Conservation (phyloP, 2,329 filamentous ascomycete species). For the Penicillium olsonii region DNA sequence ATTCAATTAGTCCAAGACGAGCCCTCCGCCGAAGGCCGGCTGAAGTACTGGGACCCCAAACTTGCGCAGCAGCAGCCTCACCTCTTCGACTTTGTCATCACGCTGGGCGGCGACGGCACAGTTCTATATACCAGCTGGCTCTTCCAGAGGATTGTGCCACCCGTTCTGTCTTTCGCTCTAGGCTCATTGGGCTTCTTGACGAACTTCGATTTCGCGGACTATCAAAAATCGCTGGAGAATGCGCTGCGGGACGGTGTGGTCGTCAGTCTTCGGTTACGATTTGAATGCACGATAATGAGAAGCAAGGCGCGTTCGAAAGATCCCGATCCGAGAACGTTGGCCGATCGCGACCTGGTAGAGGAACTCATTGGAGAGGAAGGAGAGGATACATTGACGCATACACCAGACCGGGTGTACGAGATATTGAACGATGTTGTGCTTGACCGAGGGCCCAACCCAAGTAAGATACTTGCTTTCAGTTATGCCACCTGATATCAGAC, state of each 20-base stretch:
- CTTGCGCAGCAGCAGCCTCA: conserved; percentile 79
- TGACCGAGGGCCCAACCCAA: conserved; percentile 89
- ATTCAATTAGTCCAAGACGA: conserved; percentile 67
- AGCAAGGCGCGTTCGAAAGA: conserved; percentile 39
- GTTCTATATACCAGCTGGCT: conserved; percentile 96
- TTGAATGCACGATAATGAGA: conserved; percentile 93
- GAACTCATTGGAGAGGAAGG: conserved; percentile 85
- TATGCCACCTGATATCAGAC: neutral
- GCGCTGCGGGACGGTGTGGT: conserved; percentile 83
- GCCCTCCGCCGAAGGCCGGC: conserved; percentile 55
- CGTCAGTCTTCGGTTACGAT: conserved; percentile 81
- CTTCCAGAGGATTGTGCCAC: conserved; percentile 92
- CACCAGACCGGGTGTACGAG: conserved; percentile 79
- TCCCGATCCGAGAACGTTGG: conserved; percentile 28
- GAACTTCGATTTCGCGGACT: conserved; percentile 87
- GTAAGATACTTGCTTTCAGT: conserved; percentile 53
- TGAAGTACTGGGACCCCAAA: conserved; percentile 81
- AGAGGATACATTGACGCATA: conserved; percentile 81
- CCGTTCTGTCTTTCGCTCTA: conserved; percentile 85
- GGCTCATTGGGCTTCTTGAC: conserved; percentile 94
- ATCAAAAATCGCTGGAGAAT: conserved; percentile 66
- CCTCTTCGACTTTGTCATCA: conserved; percentile 90
- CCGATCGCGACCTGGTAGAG: conserved; percentile 73
- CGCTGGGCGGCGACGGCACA: conserved; percentile 92
- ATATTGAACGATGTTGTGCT: conserved; percentile 97